Evolutionary conservation across 2,329 filamentous ascomycete genomes (phyloP).

Genomic region (Aspergillus nomiae): DNA sequence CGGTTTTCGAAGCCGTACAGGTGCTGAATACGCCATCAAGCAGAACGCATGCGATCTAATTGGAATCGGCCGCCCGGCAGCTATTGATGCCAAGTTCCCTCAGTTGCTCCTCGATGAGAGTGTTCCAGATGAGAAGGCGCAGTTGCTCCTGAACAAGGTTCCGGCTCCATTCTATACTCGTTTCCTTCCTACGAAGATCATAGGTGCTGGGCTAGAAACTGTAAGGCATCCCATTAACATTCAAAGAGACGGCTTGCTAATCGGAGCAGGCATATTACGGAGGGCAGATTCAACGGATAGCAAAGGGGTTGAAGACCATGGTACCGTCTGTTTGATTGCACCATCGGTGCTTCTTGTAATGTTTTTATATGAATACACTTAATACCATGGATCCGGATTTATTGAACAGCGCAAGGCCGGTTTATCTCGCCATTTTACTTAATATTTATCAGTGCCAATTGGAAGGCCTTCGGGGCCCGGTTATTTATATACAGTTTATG

Average conservation of each 20-base stretch:
- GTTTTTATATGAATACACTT: not conserved
- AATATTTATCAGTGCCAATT: not conserved
- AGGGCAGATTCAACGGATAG: slow-evolving; percentile 32
- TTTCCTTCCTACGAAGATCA: slow-evolving; percentile 26
- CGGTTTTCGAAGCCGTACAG: slow-evolving; percentile 59
- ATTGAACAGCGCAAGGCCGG: not conserved
- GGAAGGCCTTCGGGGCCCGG: not conserved
- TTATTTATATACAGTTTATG: not conserved
- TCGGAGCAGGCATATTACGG: slow-evolving; percentile 26
- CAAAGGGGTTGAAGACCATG: slow-evolving; percentile 22
- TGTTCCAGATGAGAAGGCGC: slow-evolving; percentile 27
- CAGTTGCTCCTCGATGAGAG: slow-evolving; percentile 33
- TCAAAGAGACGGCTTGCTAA: not conserved
- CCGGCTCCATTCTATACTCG: slow-evolving; percentile 25
- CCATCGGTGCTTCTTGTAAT: not conserved
- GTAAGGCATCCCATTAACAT: slow-evolving; percentile 23
- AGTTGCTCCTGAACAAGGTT: slow-evolving; percentile 26
- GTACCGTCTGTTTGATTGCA: slow-evolving; percentile 8
- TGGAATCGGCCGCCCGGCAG: slow-evolving; percentile 51
- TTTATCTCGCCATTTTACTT: not conserved
- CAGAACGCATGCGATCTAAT: slow-evolving; percentile 53
- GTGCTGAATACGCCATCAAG: slow-evolving; percentile 52
- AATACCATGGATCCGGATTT: not conserved
- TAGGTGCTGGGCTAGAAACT: slow-evolving; percentile 34
- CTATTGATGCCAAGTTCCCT: slow-evolving; percentile 48